phyloP scores from a whole-genome alignment of 2,329 filamentous ascomycete genomes.

The Calonectria naviculata region DNA sequence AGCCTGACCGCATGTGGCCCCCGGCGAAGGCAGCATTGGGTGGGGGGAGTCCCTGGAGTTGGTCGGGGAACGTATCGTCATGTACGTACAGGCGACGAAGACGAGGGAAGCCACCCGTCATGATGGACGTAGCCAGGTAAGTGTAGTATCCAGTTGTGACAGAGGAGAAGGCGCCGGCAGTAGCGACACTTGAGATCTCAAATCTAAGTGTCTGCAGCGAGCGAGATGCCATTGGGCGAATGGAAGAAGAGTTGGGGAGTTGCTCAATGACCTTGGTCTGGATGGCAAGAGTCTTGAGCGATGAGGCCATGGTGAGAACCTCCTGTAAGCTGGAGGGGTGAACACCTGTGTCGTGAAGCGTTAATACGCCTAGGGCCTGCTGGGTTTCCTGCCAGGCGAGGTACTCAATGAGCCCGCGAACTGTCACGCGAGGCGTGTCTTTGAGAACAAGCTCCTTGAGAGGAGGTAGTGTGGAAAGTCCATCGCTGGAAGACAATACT shows the following conservation, averaged over 20 bases:
- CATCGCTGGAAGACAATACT: constrained; percentile 74
- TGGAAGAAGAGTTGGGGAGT: constrained; percentile 58
- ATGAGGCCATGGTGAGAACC: constrained; percentile 67
- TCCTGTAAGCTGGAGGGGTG: constrained; percentile 69
- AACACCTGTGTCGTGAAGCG: constrained; percentile 78
- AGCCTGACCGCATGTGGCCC: constrained; percentile 46
- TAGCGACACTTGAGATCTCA: constrained; percentile 74
- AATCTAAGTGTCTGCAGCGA: constrained; percentile 81
- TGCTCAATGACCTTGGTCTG: constrained; percentile 61
- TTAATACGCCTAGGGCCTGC: constrained; percentile 73
- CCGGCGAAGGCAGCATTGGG: constrained; percentile 57
- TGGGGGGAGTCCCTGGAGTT: constrained; percentile 77
- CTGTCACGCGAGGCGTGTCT: constrained; percentile 77
- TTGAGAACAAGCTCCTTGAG: constrained; percentile 79
- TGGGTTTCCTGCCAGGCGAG: constrained; percentile 71
- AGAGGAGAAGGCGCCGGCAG: constrained; percentile 67
- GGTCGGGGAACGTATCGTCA: constrained; percentile 84
- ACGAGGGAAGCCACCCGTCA: constrained; percentile 78
- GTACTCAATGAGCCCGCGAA: constrained; percentile 76
- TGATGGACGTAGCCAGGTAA: constrained; percentile 86
- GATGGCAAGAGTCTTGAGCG: constrained; percentile 67
- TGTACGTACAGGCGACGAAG: constrained; percentile 86
- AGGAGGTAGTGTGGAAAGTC: constrained; percentile 78
- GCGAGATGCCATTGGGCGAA: constrained; percentile 73
- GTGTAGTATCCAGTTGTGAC: constrained; percentile 78